These are phyloP conservation scores for Dendrobium catenatum DNA, from an alignment of 106 monocot species.

Conservation along the genomic window DNA sequence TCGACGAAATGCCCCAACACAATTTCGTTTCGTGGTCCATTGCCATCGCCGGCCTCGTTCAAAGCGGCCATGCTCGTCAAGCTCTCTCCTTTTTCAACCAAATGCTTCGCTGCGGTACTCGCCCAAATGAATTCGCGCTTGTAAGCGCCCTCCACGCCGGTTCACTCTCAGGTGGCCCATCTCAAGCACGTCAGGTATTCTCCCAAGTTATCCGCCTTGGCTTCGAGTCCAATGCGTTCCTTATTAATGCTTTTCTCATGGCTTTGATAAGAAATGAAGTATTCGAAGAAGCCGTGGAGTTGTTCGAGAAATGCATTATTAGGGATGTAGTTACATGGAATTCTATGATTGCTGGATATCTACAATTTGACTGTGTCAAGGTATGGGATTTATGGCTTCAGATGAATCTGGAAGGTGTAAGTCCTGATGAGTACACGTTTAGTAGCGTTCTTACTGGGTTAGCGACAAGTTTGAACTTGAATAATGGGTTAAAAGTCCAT, in stretches of 20 bases:
- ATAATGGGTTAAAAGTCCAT: slow-evolving; percentile 41
- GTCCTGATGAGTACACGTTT: slow-evolving; percentile 61
- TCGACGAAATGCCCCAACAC: slow-evolving; percentile 53
- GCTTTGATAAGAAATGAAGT: slow-evolving; percentile 30
- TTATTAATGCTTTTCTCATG: slow-evolving; percentile 62
- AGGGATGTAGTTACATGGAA: slow-evolving; percentile 80
- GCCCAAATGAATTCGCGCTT: slow-evolving; percentile 74
- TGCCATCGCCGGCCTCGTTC: slow-evolving; percentile 56
- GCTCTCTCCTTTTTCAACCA: slow-evolving; percentile 34
- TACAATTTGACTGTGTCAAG: slow-evolving; percentile 28
- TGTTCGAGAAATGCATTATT: slow-evolving; percentile 38
- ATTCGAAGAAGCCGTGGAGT: slow-evolving; percentile 28
- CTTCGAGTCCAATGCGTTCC: slow-evolving; percentile 55
- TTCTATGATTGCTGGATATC: slow-evolving; percentile 54
- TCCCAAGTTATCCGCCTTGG: slow-evolving; percentile 44
- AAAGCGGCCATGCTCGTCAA: slow-evolving; percentile 14
- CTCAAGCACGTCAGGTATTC: slow-evolving; percentile 33
- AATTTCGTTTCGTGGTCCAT: slow-evolving; percentile 65
- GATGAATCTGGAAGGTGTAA: slow-evolving; percentile 44
- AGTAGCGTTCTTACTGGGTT: slow-evolving; percentile 64
- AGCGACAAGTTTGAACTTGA: slow-evolving; percentile 26
- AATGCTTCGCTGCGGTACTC: slow-evolving; percentile 28
- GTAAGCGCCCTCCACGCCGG: slow-evolving; percentile 69
- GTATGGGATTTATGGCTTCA: slow-evolving; percentile 57
- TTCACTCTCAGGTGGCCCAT: slow-evolving; percentile 11